Evolutionary conservation across 176 grass and related monocot species (phyloP), one percentile per base, ranked within the genome.

Genomic region (Oryza rufipogon): DNA sequence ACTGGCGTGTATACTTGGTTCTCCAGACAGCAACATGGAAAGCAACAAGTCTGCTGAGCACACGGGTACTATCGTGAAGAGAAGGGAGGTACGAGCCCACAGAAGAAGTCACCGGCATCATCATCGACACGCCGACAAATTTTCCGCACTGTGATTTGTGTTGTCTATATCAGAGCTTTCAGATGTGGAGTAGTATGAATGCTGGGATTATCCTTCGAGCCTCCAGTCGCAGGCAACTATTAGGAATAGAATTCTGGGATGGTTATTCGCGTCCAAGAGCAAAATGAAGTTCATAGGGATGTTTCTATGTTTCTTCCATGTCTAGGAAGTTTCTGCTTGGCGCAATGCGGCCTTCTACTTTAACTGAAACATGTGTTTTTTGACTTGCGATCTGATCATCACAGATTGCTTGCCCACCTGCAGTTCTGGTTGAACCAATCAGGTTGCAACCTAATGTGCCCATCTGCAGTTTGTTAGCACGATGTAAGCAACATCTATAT

Each of bases 1-100:
- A 36, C 52, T 95, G 54, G 89, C 86, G 5, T 91, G 85, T 72
- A 64, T 32, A 32, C 30, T 32, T 32, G 85, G 93, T 83, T 88
- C 77, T 47, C 10, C 80, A 25, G 80, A 83, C 79, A 30, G 45
- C 54, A 6, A 66, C 65, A 85, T 42, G 47, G 96, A 93, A 79
- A 82, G 11, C 64, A 36, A 6, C 36, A 67, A 16, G 5, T 30
- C 81, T 36, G 79, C 89, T 9, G 52, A 88, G 20, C 25, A 51
- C 46, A 74, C 13, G 17, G 51, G 54, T 15, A 67, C 56, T 13
- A 19, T 68, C 15, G 70, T 85, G 41, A 94, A 46, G 80, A 68
- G 82, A 81, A 86, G 76, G 30, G 76, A 88, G 23, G 46, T 65
- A 23, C 84, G 76, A 33, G 78, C 84, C 25, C 75, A 72, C 34